phyloP scores from a whole-genome alignment of 2,329 filamentous ascomycete genomes.

The Geosmithia morbida region DNA sequence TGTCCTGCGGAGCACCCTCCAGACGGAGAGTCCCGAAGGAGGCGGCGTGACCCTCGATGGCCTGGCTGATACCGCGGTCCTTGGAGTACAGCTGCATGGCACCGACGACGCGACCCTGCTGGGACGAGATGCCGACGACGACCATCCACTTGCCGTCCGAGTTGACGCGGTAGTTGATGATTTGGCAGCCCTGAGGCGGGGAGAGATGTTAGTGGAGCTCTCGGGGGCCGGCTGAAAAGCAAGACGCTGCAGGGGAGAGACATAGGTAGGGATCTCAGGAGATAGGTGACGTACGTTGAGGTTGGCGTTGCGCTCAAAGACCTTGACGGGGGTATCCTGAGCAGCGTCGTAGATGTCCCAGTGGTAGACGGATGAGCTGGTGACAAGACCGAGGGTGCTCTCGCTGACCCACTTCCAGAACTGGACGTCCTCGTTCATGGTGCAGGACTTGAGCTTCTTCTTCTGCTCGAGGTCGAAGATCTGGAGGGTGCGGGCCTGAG shows the following conservation, averaged over 20 bases:
- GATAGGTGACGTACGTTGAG: conserved; percentile 53
- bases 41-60: conserved; percentile 93
- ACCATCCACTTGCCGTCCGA: conserved; percentile 97
- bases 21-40: conserved; percentile 82
- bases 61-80: conserved; percentile 91
- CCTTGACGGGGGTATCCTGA: conserved; percentile 68
- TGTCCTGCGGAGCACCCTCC: conserved; percentile 78
- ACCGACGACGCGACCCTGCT: conserved; percentile 84
- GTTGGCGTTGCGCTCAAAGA: conserved; percentile 90
- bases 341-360: conserved; percentile 90
- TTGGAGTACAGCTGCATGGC: conserved; percentile 96
- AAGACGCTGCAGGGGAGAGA: not conserved
- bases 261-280: not conserved
- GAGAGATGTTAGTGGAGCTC: conserved; percentile 2
- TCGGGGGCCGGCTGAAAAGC: not conserved
- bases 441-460: conserved; percentile 90
- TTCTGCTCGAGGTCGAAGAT: conserved; percentile 93
- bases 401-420: conserved; percentile 99
- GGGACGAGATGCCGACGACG: conserved; percentile 87
- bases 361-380: conserved; percentile 82
- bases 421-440: conserved; percentile 92
- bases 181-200: conserved; percentile 68
- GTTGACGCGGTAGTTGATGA: conserved; percentile 98
- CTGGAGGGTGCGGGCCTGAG: conserved; percentile 85
- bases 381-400: conserved; percentile 75